Conservation (phyloP, 164 flowering plant genomes). For the Amborella trichopoda region DNA sequence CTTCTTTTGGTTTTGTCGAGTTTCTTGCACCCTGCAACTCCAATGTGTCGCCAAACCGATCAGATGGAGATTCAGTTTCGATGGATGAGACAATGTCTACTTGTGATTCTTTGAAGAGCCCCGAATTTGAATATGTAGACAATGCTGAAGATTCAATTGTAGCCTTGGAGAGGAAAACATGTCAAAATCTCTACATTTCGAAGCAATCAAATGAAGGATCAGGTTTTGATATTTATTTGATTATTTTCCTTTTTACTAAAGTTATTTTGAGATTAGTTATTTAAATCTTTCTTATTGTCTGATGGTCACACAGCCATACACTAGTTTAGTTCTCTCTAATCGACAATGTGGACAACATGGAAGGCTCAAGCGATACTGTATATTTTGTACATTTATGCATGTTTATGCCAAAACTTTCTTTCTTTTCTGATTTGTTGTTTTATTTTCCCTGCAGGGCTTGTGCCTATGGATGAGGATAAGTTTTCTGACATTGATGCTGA, state of each 20-base stretch:
- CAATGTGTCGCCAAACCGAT: constrained; percentile 43
- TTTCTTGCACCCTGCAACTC: constrained; percentile 19
- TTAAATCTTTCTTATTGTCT: too few species aligned
- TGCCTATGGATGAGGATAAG: too few species aligned
- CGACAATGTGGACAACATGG: too few species aligned
- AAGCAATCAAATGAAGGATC: constrained; percentile 23
- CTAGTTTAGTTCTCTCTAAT: too few species aligned
- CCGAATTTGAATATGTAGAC: constrained; percentile 82
- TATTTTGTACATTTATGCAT: too few species aligned
- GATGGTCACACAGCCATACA: too few species aligned
- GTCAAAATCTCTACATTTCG: constrained; percentile 51
- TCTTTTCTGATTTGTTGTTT: too few species aligned
- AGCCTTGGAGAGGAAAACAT: constrained; percentile 55
- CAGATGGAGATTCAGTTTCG: constrained; percentile 58
- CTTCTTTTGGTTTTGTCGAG: constrained; percentile 8
- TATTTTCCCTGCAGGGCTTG: too few species aligned
- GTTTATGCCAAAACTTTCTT: too few species aligned
- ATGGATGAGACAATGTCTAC: constrained; percentile 89
- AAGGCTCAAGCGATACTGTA: too few species aligned
- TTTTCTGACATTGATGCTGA: too few species aligned
- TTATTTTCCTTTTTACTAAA: not conserved
- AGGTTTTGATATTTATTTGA: constrained; percentile 25
- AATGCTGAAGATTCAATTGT: constrained; percentile 37
- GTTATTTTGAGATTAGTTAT: not conserved
- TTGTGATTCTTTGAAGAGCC: constrained; percentile 83